A percentile compares a stretch with the other conserved stretches of the same genome.
Conservation (phyloP, 345 rosid species). For the Tarenaya hassleriana region DNA sequence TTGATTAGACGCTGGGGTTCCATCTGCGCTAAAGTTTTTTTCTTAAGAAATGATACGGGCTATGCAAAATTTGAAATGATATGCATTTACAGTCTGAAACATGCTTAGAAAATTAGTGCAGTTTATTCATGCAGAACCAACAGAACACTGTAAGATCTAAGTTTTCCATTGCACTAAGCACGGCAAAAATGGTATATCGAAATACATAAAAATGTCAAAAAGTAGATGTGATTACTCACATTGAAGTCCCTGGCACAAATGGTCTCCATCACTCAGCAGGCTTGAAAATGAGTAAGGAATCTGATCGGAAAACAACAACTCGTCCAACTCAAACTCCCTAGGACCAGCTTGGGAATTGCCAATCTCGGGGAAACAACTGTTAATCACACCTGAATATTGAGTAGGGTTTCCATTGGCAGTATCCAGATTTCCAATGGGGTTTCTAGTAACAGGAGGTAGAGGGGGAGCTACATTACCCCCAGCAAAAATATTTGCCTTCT, state of each 20-base stretch:
- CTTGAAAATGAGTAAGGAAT: conserved; percentile 32
- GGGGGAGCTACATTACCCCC: conserved; percentile 24
- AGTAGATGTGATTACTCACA: conserved; percentile 17
- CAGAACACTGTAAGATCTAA: background rate
- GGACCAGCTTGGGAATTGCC: conserved; percentile 30
- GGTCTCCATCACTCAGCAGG: conserved; percentile 19
- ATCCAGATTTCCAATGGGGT: conserved; percentile 7
- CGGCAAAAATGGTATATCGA: background rate
- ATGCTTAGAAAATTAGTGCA: conserved; percentile 3
- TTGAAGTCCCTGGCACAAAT: conserved; percentile 23
- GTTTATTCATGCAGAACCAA: conserved; percentile 8
- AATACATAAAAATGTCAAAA: conserved; percentile 1
- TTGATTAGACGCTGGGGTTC: conserved; percentile 31
- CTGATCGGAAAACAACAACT: conserved; percentile 24
- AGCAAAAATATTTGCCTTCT: conserved; percentile 19
- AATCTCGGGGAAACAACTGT: conserved; percentile 17
- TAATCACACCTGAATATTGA: conserved; percentile 17
- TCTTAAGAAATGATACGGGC: conserved; percentile 14
- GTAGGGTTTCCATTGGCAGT: conserved; percentile 7
- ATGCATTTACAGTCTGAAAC: background rate
- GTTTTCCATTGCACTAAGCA: background rate
- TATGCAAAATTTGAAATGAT: background rate
- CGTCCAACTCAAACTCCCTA: conserved; percentile 20
- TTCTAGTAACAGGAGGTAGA: conserved; percentile 18
- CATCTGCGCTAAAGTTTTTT: conserved; percentile 39